Conservation (phyloP, 805 yeast species). For the Helenozyma baotianmanensis region DNA sequence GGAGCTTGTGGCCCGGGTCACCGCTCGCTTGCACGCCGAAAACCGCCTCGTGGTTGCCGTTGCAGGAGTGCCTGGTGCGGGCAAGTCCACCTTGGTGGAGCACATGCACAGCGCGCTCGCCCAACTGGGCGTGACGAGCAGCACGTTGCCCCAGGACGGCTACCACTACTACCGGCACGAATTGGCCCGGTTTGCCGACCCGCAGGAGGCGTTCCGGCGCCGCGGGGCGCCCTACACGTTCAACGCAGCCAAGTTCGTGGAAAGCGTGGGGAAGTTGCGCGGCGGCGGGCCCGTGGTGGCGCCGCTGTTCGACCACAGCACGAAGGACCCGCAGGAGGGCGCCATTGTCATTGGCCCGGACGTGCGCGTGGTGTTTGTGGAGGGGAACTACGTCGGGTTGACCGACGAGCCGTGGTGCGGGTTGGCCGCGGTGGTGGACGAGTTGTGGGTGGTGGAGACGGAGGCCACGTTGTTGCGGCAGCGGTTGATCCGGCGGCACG, state of each 20-base stretch:
- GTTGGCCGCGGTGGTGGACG: slow-evolving; percentile 36
- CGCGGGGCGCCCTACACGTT: slow-evolving; percentile 89
- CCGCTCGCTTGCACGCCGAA: slow-evolving; percentile 3
- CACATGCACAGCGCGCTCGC: slow-evolving; percentile 35
- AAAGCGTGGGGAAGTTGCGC: slow-evolving; percentile 17
- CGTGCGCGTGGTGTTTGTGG: slow-evolving; percentile 58
- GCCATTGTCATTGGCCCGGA: slow-evolving; percentile 44
- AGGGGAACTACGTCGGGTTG: slow-evolving; percentile 70
- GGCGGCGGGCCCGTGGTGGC: slow-evolving; percentile 34
- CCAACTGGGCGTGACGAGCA: slow-evolving; percentile 11
- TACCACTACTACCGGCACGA: slow-evolving; percentile 32
- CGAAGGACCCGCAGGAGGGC: slow-evolving; percentile 65
- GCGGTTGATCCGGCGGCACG: slow-evolving; percentile 66
- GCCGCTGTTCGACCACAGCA: slow-evolving; percentile 74
- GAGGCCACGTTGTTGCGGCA: slow-evolving; percentile 42
- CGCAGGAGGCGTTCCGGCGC: slow-evolving; percentile 52
- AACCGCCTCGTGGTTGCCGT: slow-evolving; percentile 51
- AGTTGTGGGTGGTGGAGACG: slow-evolving; percentile 50
- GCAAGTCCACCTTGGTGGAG: slow-evolving; percentile 66
- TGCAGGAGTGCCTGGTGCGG: slow-evolving; percentile 83
- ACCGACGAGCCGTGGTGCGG: slow-evolving; percentile 55
- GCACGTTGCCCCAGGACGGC: slow-evolving; percentile 38
- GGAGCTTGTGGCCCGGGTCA: slow-evolving; percentile 7
- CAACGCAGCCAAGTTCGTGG: slow-evolving; percentile 45
- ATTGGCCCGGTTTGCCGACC: slow-evolving; percentile 42